phyloP scores from a whole-genome alignment of 148 eudicot species.

The Cornus florida region DNA sequence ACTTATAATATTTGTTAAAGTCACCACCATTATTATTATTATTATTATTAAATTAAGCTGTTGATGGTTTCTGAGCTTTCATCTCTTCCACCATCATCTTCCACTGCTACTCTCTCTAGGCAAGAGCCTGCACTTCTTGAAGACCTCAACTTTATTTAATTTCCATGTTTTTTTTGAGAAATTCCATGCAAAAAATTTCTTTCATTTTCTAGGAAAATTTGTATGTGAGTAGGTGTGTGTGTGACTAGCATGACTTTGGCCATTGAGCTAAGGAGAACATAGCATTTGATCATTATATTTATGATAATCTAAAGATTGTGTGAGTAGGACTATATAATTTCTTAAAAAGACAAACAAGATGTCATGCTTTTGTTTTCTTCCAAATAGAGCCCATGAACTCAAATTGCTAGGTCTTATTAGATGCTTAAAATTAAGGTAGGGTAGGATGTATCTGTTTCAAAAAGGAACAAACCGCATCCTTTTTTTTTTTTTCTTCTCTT shows the following conservation, averaged over 20 bases:
- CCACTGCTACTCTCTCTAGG: slow-evolving; percentile 4
- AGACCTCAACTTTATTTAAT: slow-evolving; percentile 11
- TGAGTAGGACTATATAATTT: no score
- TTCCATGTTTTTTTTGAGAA: not conserved
- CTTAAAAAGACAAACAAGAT: no score
- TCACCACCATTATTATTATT: not conserved
- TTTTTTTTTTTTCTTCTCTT: no score
- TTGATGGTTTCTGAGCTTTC: not conserved
- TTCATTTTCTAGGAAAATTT: not conserved
- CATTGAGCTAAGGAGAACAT: no score
- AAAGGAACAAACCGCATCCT: no score
- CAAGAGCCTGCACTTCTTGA: slow-evolving; percentile 15
- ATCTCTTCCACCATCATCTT: not conserved
- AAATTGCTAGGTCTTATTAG: no score
- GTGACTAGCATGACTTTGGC: not conserved
- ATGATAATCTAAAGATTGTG: no score
- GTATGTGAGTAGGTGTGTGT: not conserved
- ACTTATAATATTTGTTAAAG: not conserved
- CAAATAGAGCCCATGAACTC: no score
- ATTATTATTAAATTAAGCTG: not conserved
- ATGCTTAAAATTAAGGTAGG: no score
- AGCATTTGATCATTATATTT: no score
- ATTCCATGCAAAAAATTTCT: not conserved
- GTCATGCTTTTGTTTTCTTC: no score
- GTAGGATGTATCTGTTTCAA: no score